These are phyloP conservation scores for Naganishia albida DNA, from an alignment of 1,284 basidiomycete species.

Conservation along the genomic window DNA sequence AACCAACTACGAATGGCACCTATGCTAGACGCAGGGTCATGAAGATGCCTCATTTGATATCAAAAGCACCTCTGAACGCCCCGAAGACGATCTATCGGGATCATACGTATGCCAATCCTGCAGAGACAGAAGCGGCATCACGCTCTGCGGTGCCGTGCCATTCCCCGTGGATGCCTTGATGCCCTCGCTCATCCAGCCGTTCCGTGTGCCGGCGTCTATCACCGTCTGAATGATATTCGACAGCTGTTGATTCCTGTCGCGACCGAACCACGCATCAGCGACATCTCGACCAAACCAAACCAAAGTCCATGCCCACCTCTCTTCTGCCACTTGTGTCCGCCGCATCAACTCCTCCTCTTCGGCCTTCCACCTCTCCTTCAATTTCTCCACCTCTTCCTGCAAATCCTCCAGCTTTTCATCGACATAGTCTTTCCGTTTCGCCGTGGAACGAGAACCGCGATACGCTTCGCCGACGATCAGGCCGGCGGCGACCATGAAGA, in stretches of 20 bases:
- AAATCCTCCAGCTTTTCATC: constrained; percentile 66
- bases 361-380: constrained; percentile 34
- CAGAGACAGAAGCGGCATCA: constrained; percentile 12
- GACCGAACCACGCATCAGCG: background rate
- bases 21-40: too few species aligned
- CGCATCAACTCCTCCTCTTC: constrained; percentile 29
- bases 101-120: constrained; percentile 29
- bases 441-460: constrained; percentile 70
- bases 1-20: too few species aligned
- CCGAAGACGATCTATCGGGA: constrained; percentile 9
- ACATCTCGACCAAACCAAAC: background rate
- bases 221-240: constrained; percentile 25
- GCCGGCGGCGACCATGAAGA: constrained; percentile 74
- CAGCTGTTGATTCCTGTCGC: constrained; percentile 21
- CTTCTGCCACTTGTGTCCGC: constrained; percentile 24
- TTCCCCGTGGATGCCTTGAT: background rate
- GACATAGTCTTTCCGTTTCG: constrained; percentile 71
- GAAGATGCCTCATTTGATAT: constrained; percentile 20
- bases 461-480: constrained; percentile 78
- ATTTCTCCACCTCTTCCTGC: constrained; percentile 55
- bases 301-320: constrained; percentile 17
- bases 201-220: constrained; percentile 28
- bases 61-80: background rate
- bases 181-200: constrained; percentile 24
- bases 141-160: background rate